Base-by-base conservation (phyloP, 1,139 yeast genomes). In the Yamadazyma songkhlaensis region DNA sequence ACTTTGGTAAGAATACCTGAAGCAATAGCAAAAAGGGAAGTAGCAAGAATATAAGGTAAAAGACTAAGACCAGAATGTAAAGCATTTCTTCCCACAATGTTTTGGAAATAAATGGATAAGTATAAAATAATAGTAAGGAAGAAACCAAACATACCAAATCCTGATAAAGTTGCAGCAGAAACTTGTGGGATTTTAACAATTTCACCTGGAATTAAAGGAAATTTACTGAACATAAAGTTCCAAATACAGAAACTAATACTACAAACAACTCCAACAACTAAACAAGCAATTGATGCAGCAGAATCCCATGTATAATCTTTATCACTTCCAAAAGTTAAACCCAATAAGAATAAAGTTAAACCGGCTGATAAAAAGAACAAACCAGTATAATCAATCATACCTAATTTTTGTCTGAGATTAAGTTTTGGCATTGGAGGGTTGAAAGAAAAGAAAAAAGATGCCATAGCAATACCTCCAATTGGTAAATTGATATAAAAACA, bases 401-500 rank as follows among this genome's bases (percentile, higher is more conserved):
- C 54, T 45, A 71, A 49, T 49, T 67, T 67, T 13, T 62, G 61
- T 25, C 40, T 47, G 20, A 42, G 50, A 36, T 47, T 36, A 51
- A 48, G 43, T 27, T 45, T 51, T 5, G 64, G 54, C 30, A 43
- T 45, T 11, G 72, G 72, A 3, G 71, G 70, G 32, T 62, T 54
- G 47, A 63, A 65, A 0, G 59, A 49, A 27, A 49, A 50, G 15
- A 49, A 36, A 34, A 65, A 59, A 21, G 59, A 49, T 2, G 42
- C 51, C 25, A 50, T 35, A 1, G 71, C 68, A 22, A 59, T 37
- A 2, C 61, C 71, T 8, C 72, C 72, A 44, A 65, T 52, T 9
- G 72, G 72, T 42, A 65, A 59, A 39, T 65, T 65, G 9, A 84
- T 72, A 56, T 80, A 84, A 57, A 84, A 84, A 46, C 86, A 78